Conservation (phyloP, 164 flowering plant genomes). For the Cinnamomum chago region DNA sequence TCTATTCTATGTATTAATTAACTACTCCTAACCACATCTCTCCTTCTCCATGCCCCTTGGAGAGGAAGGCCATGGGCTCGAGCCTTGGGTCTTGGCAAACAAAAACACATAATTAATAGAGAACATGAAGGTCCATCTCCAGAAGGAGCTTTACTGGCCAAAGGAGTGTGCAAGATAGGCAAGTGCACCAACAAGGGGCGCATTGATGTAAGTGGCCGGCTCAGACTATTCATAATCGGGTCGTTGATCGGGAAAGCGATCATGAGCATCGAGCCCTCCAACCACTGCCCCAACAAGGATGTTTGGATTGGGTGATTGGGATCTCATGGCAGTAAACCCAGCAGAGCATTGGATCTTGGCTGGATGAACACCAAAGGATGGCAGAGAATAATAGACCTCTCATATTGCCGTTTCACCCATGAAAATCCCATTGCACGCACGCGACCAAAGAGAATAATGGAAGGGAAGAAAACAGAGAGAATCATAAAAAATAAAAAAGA, state of each 20-base stretch:
- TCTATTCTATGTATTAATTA: not conserved
- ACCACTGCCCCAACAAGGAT: constrained; percentile 68
- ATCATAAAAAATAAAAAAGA: too few relatives aligned
- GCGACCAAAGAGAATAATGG: too few relatives aligned
- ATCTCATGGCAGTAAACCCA: constrained; percentile 50
- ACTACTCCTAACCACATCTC: not conserved
- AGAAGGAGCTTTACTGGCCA: constrained; percentile 42
- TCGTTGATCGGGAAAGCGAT: constrained; percentile 65
- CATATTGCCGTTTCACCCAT: too few relatives aligned
- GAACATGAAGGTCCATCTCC: not conserved
- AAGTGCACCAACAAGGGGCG: constrained; percentile 75
- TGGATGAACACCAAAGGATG: constrained; percentile 61
- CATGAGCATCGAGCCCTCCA: constrained; percentile 79
- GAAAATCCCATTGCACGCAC: too few relatives aligned
- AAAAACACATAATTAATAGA: not conserved
- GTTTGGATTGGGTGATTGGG: constrained; percentile 72
- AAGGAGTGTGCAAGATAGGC: constrained; percentile 86
- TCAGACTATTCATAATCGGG: constrained; percentile 81
- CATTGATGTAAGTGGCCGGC: constrained; percentile 79
- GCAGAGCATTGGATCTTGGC: constrained; percentile 67
- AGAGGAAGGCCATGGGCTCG: not conserved
- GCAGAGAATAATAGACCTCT: constrained; percentile 41
- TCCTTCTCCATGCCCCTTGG: not conserved
- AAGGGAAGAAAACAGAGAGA: too few relatives aligned
- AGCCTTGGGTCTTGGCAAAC: not conserved